A percentile compares a stretch with the other conserved stretches of the same genome.
phyloP scores from a whole-genome alignment of 1,284 basidiomycete genomes.

The Irpex sp. region DNA sequence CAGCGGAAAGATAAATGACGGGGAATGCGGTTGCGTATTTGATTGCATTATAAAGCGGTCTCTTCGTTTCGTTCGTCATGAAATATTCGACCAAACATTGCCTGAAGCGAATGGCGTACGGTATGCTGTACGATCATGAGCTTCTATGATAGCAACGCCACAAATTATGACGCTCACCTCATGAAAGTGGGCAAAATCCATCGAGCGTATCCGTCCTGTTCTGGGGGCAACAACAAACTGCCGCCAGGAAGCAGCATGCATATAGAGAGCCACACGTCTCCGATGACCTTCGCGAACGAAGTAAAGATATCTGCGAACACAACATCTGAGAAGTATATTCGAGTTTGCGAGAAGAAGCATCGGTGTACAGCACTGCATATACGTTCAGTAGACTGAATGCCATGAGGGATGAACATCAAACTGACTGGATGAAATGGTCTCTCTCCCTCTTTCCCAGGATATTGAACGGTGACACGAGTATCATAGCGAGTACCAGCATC shows the following conservation, averaged over 20 bases:
- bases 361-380: constrained; percentile 57
- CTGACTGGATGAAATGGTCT: constrained; percentile 73
- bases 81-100: constrained; percentile 92
- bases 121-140: constrained; percentile 52
- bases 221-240: constrained; percentile 63
- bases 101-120: constrained; percentile 87
- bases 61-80: constrained; percentile 60
- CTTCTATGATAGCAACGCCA: not conserved
- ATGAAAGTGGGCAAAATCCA: constrained; percentile 84
- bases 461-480: constrained; percentile 65
- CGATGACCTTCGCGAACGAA: constrained; percentile 94
- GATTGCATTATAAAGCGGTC: constrained; percentile 88
- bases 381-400: not conserved
- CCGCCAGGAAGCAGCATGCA: constrained; percentile 79
- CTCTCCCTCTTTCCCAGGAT: constrained; percentile 66
- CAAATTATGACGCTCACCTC: constrained; percentile 53
- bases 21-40: constrained; percentile 98
- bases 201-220: constrained; percentile 56
- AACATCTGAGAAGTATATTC: constrained; percentile 87
- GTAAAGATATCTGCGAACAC: constrained; percentile 95
- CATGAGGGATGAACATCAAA: constrained; percentile 13
- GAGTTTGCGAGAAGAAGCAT: constrained; percentile 67
- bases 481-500: constrained; percentile 51
- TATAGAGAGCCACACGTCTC: constrained; percentile 88
- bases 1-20: constrained; percentile 92